Conservation (phyloP, 441 rosid species). For the Erodium moschatum region DNA sequence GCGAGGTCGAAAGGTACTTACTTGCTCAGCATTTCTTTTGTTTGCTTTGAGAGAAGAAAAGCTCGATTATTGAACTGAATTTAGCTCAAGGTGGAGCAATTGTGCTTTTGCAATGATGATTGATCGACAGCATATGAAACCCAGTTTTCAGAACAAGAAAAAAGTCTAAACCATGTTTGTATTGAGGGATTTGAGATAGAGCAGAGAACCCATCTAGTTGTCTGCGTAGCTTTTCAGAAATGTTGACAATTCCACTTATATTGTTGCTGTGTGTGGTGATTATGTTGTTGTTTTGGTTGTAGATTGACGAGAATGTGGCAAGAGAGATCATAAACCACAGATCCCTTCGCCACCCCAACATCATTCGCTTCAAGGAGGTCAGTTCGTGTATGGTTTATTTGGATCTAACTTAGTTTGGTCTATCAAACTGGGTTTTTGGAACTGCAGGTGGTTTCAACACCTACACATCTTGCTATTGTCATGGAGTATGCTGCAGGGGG, state of each 20-base stretch:
- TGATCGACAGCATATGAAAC: too few species aligned
- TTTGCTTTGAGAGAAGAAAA: not conserved
- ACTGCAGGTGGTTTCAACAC: slow-evolving; percentile 54
- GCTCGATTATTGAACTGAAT: not conserved
- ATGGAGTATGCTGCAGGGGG: slow-evolving; percentile 98
- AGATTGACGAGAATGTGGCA: slow-evolving; percentile 70
- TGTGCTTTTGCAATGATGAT: not conserved
- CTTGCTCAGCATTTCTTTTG: slow-evolving; percentile 8
- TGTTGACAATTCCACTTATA: not conserved
- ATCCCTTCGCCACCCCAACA: slow-evolving; percentile 59
- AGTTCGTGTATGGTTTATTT: not conserved
- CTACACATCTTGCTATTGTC: slow-evolving; percentile 70
- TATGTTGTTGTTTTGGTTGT: slow-evolving; percentile 11
- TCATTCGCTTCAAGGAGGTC: slow-evolving; percentile 66
- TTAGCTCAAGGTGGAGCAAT: not conserved
- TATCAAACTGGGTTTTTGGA: not conserved
- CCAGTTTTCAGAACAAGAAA: not conserved
- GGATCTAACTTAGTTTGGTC: not conserved
- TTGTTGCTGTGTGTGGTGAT: not conserved
- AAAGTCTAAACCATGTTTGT: not conserved
- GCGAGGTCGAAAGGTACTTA: slow-evolving; percentile 91
- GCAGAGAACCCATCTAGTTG: not conserved
- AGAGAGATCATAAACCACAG: slow-evolving; percentile 69
- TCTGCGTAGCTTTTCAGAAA: not conserved
- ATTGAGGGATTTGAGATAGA: not conserved